Conservation (phyloP, 164 flowering plant genomes). For the Annona squamosa region DNA sequence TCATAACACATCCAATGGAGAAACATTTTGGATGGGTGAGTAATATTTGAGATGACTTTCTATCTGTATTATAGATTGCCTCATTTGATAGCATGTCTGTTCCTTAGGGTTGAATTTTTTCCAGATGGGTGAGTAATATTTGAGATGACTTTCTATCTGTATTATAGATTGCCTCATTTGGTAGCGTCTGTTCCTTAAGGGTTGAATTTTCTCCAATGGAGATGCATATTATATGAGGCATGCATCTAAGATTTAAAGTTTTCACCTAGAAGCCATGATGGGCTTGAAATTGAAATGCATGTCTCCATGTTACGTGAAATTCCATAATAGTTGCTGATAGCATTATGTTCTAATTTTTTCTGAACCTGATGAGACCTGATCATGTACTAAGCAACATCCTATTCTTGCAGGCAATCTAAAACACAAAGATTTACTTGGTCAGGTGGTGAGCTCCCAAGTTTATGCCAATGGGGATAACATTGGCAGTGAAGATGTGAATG, state of each 20-base stretch:
- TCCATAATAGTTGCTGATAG: not conserved
- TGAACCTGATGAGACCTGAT: not conserved
- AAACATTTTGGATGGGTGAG: conserved; percentile 83
- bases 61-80: not conserved
- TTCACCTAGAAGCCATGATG: not conserved
- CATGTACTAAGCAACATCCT: not conserved
- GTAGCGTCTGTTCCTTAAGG: not conserved
- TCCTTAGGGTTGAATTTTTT: not conserved
- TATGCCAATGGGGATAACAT: conserved; percentile 37
- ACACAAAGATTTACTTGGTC: conserved; percentile 75
- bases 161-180: not conserved
- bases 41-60: not conserved
- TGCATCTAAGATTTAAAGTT: not conserved
- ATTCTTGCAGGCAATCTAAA: conserved; percentile 59
- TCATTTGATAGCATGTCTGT: not conserved
- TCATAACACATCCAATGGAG: conserved; percentile 52
- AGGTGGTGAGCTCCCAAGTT: conserved; percentile 76
- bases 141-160: not conserved
- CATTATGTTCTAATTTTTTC: not conserved
- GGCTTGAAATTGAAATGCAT: not conserved
- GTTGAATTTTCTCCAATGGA: not conserved
- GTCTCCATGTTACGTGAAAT: not conserved
- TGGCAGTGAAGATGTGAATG: conserved; percentile 11
- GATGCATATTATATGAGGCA: not conserved
- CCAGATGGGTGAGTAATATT: conserved; percentile 51